phyloP scores from a whole-genome alignment of 331 rosid genomes.

The Arachis monticola region DNA sequence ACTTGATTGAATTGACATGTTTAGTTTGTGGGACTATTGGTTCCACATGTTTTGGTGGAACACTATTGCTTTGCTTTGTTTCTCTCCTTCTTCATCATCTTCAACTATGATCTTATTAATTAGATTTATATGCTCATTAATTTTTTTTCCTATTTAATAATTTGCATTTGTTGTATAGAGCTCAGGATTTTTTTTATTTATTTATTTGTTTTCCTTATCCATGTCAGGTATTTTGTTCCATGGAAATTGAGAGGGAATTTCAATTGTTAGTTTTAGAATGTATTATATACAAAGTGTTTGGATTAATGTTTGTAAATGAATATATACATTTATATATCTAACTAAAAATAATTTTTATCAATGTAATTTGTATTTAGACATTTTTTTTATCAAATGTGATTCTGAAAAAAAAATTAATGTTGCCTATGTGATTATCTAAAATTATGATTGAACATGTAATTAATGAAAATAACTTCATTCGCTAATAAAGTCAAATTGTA shows the following conservation, averaged over 20 bases:
- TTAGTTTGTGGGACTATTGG: conserved; percentile 51
- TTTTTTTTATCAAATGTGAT: no score
- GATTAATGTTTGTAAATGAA: no score
- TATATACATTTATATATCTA: no score
- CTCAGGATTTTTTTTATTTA: neutral
- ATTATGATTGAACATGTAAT: no score
- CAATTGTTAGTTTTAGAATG: neutral
- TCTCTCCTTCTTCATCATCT: conserved; percentile 50
- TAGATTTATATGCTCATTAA: no score
- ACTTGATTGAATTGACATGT: conserved; percentile 39
- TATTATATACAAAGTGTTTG: no score
- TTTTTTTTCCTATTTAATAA: neutral
- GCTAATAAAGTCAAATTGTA: no score
- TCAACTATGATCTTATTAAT: conserved; percentile 24
- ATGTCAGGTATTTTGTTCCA: neutral
- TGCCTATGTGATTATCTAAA: no score
- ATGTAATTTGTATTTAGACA: no score
- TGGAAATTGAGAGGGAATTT: neutral
- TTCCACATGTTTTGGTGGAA: conserved; percentile 52
- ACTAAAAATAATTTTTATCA: no score
- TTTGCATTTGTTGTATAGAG: neutral
- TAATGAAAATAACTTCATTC: no score
- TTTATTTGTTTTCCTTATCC: neutral
- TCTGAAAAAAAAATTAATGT: no score
- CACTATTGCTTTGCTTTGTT: conserved; percentile 51